Evolutionary conservation across 2,329 filamentous ascomycete species (phyloP).

Genomic region (Myrmaecium sp.): DNA sequence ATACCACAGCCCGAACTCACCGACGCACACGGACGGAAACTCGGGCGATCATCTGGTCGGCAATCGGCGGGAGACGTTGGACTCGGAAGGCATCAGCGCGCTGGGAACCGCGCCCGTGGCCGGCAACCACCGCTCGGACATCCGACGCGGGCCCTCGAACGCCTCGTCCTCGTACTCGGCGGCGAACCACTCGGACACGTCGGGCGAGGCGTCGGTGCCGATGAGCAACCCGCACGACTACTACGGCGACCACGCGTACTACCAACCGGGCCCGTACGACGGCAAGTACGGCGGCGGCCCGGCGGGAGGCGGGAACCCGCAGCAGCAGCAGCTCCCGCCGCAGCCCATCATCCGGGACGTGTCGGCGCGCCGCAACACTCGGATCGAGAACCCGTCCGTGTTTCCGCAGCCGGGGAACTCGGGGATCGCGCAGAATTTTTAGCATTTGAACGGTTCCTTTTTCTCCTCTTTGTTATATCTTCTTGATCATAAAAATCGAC

Average conservation of each 20-base stretch:
- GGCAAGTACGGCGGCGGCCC: conserved; percentile 34
- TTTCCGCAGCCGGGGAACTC: conserved; percentile 81
- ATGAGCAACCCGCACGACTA: conserved; percentile 31
- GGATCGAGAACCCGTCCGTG: conserved; percentile 80
- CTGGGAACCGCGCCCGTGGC: conserved; percentile 53
- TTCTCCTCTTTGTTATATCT: too few species aligned
- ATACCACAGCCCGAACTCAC: conserved; percentile 39
- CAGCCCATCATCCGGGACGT: conserved; percentile 88
- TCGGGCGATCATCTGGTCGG: conserved; percentile 49
- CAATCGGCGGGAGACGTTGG: conserved; percentile 33
- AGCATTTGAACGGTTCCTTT: too few species aligned
- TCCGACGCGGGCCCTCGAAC: conserved; percentile 82
- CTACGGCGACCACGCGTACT: conserved; percentile 40
- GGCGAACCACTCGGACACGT: conserved; percentile 52
- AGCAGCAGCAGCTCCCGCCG: conserved; percentile 20
- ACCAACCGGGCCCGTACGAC: conserved; percentile 37
- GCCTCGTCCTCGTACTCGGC: conserved; percentile 92
- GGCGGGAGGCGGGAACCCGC: conserved; percentile 23
- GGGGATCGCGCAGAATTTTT: conserved; percentile 96
- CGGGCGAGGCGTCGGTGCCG: conserved; percentile 36
- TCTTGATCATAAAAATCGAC: too few species aligned
- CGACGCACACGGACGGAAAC: conserved; percentile 47
- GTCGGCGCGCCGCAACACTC: conserved; percentile 76
- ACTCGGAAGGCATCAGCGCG: conserved; percentile 68
- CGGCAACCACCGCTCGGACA: conserved; percentile 36